phyloP scores from a whole-genome alignment of 345 rosid genomes.

The Syzygium aqueum region DNA sequence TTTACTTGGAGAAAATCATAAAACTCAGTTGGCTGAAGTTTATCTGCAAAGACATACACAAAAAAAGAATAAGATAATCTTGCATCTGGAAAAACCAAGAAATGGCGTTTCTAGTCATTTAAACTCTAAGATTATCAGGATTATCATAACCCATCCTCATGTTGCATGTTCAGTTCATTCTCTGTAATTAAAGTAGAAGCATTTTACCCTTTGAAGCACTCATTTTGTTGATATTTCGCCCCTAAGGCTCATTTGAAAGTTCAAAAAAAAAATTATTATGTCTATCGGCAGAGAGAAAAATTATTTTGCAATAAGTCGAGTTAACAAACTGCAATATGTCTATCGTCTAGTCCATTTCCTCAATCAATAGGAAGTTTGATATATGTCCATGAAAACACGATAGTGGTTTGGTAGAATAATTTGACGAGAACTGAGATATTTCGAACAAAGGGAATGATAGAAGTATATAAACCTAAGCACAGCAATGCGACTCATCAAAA shows the following conservation, averaged over 20 bases:
- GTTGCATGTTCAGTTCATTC: neutral
- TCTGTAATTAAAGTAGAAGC: neutral
- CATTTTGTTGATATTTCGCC: neutral
- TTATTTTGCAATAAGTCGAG: neutral
- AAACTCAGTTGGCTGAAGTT: neutral
- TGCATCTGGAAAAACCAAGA: neutral
- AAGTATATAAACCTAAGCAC: neutral
- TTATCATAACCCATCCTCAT: neutral
- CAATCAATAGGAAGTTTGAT: neutral
- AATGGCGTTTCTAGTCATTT: neutral
- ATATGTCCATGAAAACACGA: neutral
- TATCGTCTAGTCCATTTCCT: neutral
- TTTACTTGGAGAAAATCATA: conserved; percentile 12
- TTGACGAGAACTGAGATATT: neutral
- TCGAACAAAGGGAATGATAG: neutral
- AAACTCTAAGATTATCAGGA: neutral
- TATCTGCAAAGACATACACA: neutral
- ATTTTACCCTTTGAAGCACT: neutral
- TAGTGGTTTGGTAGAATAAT: neutral
- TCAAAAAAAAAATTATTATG: neutral
- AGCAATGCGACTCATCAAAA: neutral
- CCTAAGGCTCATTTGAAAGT: neutral
- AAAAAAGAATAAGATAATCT: neutral
- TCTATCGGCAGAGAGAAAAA: neutral
- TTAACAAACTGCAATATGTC: neutral